Base-by-base conservation (phyloP, 257 asterid genomes). In the Perilla frutescens region DNA sequence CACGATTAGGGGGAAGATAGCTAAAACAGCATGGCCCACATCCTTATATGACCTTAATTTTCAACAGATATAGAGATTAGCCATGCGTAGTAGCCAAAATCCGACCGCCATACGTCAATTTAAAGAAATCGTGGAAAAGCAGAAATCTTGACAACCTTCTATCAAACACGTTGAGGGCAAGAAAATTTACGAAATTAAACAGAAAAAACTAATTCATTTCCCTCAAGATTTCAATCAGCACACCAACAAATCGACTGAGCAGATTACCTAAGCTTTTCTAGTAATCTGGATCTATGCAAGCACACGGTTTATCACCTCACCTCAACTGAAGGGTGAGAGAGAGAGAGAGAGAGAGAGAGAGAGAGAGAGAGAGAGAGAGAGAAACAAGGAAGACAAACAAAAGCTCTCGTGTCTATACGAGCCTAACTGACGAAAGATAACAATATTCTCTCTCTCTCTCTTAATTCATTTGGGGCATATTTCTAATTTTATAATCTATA, bases 11-110 rank as follows among this genome's bases (percentile, higher is more conserved):
- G 65, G 47, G 31, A 40, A 53, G 41, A 43, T 31, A 59, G 65
- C 56, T 39, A 50, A 26, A 59, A 62, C 56, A 45, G 43, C 49
- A 74, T n/a, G 37, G 50, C 66, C 55, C 80, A 49, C 53, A 65
- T 37, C 32, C 57, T 36, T 36, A 59, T 9, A 20, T 5, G 32
- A n/a, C 32, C 26, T 26, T 3, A 43, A 51, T 39, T 75, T 43
- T 6, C 75, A 47, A 75, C 41, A 59, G 20, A 54, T 55, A 3
- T 20, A 61, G 32, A 15, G 70, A 68, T 76, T 57, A 32, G 72
- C 47, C 43, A 49, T 32, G 4, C 36, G 36, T 13, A 49, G 37
- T 11, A 62, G 11, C 54, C n/a, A 45, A 58, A 57, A 45, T 6
- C 8, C 13, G 7, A 55, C 4, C 41, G 29, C 12, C 4, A 43